These are phyloP conservation scores for Penicillium sp. DNA, from an alignment of 2,329 filamentous ascomycete genomes.

Conservation along the genomic window DNA sequence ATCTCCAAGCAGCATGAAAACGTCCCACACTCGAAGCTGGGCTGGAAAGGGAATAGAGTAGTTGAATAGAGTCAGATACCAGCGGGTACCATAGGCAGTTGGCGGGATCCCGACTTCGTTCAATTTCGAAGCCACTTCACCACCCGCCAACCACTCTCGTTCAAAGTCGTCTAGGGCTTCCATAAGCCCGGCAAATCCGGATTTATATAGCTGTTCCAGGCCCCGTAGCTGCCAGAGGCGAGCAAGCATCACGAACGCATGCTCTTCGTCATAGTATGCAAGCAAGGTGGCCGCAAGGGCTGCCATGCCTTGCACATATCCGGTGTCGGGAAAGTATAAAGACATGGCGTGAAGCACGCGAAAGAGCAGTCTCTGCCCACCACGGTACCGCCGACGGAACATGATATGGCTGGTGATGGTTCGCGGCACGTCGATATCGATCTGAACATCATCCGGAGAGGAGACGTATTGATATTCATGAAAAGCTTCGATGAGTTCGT, in stretches of 20 bases:
- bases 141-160: constrained; percentile 71
- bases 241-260: constrained; percentile 93
- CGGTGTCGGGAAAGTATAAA: constrained; percentile 83
- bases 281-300: constrained; percentile 86
- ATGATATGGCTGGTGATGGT: constrained; percentile 96
- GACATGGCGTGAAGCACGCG: constrained; percentile 88
- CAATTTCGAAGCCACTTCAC: constrained; percentile 75
- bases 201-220: constrained; percentile 76
- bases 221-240: constrained; percentile 87
- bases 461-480: constrained; percentile 68
- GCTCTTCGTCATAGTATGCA: constrained; percentile 95
- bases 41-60: constrained; percentile 92
- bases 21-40: constrained; percentile 94
- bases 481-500: constrained; percentile 69
- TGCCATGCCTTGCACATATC: constrained; percentile 98
- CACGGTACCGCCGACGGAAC: constrained; percentile 88
- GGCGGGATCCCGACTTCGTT: constrained; percentile 75
- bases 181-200: constrained; percentile 84
- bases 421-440: constrained; percentile 92
- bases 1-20: constrained; percentile 91
- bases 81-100: constrained; percentile 91
- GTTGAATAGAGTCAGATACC: constrained; percentile 98
- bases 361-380: constrained; percentile 87
- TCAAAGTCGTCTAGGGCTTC: constrained; percentile 82
- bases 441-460: constrained; percentile 91